Evolutionary conservation across 257 asterid genomes (phyloP).

Genomic region (Datura wrightii): DNA sequence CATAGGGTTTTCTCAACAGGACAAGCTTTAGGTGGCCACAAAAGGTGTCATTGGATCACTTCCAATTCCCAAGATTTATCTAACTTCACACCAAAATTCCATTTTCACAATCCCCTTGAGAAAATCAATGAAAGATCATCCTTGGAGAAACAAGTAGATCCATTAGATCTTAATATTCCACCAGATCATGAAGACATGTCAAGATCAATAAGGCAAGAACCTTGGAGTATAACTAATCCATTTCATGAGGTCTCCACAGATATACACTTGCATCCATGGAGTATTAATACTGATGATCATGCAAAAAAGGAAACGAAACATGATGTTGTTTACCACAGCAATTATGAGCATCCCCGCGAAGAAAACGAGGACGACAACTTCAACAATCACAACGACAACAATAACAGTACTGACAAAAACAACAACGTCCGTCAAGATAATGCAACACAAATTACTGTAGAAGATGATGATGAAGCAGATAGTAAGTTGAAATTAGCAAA

Average conservation of each 20-base stretch:
- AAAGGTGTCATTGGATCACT: slow-evolving; percentile 93
- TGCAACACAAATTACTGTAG: not conserved
- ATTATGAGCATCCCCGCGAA: not conserved
- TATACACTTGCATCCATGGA: slow-evolving; percentile 61
- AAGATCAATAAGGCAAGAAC: slow-evolving; percentile 51
- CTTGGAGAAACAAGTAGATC: slow-evolving; percentile 28
- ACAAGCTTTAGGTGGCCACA: slow-evolving; percentile 96
- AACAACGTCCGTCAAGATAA: not conserved
- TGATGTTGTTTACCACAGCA: slow-evolving; percentile 20
- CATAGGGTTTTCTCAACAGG: slow-evolving; percentile 85
- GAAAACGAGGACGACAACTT: not conserved
- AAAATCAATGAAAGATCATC: slow-evolving; percentile 20
- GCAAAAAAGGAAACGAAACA: slow-evolving; percentile 27
- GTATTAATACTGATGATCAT: not conserved
- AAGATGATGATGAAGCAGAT: slow-evolving; percentile 69
- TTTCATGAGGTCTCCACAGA: slow-evolving; percentile 68
- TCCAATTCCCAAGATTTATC: slow-evolving; percentile 54
- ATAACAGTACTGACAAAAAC: not conserved
- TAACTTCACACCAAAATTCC: slow-evolving; percentile 49
- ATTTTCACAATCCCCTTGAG: slow-evolving; percentile 39
- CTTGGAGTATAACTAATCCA: slow-evolving; percentile 47
- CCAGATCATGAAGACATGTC: slow-evolving; percentile 60
- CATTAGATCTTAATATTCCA: slow-evolving; percentile 77
- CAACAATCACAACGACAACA: slow-evolving; percentile 32
- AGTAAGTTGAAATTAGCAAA: slow-evolving; percentile 66